Conservation (phyloP, 441 rosid species). For the Populus hybrid region DNA sequence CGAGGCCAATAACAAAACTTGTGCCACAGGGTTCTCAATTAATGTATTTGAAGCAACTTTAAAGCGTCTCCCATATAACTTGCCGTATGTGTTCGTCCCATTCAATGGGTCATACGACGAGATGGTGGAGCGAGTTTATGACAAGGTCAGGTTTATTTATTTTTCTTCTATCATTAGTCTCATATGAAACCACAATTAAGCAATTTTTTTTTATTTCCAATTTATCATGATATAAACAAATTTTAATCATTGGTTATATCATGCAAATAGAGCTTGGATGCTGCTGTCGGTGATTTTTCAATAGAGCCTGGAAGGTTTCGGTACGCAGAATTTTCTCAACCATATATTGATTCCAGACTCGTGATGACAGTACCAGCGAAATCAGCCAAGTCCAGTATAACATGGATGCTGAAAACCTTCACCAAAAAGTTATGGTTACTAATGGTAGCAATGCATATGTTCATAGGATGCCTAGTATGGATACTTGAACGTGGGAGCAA, state of each 20-base stretch:
- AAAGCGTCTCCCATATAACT: too few relatives aligned
- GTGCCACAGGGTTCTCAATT: too few relatives aligned
- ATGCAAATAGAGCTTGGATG: neutral
- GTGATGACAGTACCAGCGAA: conserved; percentile 26
- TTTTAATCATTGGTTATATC: neutral
- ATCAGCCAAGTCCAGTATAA: conserved; percentile 10
- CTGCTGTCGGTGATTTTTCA: conserved; percentile 28
- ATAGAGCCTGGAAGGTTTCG: conserved; percentile 24
- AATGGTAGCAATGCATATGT: too few relatives aligned
- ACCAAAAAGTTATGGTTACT: conserved; percentile 17
- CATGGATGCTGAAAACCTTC: conserved; percentile 28
- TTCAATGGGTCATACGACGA: too few relatives aligned
- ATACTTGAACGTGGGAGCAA: neutral
- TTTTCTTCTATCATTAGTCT: too few relatives aligned
- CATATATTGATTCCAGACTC: conserved; percentile 32
- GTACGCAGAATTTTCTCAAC: conserved; percentile 32
- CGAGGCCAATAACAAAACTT: too few relatives aligned
- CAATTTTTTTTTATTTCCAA: neutral
- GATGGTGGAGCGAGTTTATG: too few relatives aligned
- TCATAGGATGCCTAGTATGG: neutral
- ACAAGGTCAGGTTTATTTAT: too few relatives aligned
- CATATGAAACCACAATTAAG: neutral
- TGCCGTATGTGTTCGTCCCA: too few relatives aligned
- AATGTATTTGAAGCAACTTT: too few relatives aligned
- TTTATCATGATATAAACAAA: neutral